Evolutionary conservation across 2,329 filamentous ascomycete species (phyloP), one percentile per base, ranked within the genome.

Genomic region (Esteya vermicola): DNA sequence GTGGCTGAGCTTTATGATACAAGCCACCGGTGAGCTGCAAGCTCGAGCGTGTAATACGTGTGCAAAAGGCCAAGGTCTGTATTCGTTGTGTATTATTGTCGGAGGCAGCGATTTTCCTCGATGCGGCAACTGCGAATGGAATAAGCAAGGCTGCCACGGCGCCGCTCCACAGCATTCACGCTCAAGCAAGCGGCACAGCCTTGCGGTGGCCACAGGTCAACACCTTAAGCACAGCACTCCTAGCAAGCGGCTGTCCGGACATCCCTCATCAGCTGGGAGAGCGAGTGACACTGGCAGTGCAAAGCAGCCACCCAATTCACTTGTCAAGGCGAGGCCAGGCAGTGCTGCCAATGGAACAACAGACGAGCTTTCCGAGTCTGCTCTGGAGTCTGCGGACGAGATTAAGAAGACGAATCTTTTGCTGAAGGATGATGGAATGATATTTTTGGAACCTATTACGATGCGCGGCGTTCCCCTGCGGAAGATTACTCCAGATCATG

Each of bases 61-160:
- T 39, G 50, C 58, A 1, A 61, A 56, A 40, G 58, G 59, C 21
- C 54, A 59, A 19, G 67, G 67, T 0, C 59, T 60, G 0, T 70
- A 67, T 45, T 57, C 59, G 2, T 54, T 59, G 6, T 70, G 67
- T 48, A 57, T 69, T 36, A 57, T 63, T 20, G 51, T 66, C 13
- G 60, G 58, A 6, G 59, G 57, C 5, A 50, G 53, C 7, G 52
- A 62, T 4, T 67, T 68, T 39, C 59, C 60, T 4, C 61, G 63
- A 22, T 70, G 67, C 42, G 67, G 64, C 23, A 70, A 70, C 45
- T 70, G 67, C 45, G 63, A 68, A 47, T 70, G 66, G 66, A 64
- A 62, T 44, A 57, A 51, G 40, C 52, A 54, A 21, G 50, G 49
- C 4, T 57, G 55, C 36, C 45, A 51, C 12, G 50, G 49, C 6